Conservation (phyloP, 305 asterid genomes). For the Fraxinus greggii region DNA sequence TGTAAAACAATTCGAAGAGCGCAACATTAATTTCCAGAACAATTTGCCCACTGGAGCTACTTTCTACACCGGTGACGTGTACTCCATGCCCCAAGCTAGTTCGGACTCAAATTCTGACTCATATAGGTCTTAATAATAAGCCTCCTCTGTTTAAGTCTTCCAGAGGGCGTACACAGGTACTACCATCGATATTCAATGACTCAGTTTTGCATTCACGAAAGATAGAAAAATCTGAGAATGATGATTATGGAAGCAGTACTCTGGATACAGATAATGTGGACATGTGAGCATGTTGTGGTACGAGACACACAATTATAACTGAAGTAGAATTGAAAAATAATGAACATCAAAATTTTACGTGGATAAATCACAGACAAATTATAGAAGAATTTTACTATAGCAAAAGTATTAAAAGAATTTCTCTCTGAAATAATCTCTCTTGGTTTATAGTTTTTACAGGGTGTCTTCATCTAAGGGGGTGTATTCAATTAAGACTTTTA, state of each 20-base stretch:
- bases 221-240: slow-evolving; percentile 43
- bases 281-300: too few species aligned
- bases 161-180: slow-evolving; percentile 62
- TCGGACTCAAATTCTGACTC: background rate
- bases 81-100: slow-evolving; percentile 12
- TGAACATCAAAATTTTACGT: too few species aligned
- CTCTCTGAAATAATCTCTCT: too few species aligned
- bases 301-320: too few species aligned
- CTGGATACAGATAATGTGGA: slow-evolving; percentile 28
- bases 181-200: slow-evolving; percentile 59
- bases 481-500: too few species aligned
- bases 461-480: too few species aligned
- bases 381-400: too few species aligned
- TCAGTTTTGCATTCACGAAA: slow-evolving; percentile 66
- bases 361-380: too few species aligned
- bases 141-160: slow-evolving; percentile 74
- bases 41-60: slow-evolving; percentile 32
- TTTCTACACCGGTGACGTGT: slow-evolving; percentile 24
- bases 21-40: slow-evolving; percentile 30
- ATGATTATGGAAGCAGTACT: slow-evolving; percentile 31
- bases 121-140: slow-evolving; percentile 31
- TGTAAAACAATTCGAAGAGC: slow-evolving; percentile 41
- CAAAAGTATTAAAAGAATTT: too few species aligned
- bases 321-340: too few species aligned
- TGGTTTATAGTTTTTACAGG: too few species aligned